phyloP scores from a whole-genome alignment of 345 rosid species.

The Ailanthus altissimus region DNA sequence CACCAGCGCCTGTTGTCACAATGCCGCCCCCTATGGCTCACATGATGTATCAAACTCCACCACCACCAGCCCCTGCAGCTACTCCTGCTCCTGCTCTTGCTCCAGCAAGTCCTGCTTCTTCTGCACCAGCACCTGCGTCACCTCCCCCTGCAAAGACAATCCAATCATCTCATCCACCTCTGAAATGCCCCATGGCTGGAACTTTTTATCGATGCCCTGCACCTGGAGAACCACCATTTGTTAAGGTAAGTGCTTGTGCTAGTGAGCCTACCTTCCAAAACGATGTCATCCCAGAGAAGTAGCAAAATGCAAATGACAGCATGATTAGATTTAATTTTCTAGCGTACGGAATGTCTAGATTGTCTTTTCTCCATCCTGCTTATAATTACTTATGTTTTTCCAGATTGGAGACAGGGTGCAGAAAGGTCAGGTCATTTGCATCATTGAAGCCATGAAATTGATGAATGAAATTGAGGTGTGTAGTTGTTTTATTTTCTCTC shows the following conservation, averaged over 20 bases:
- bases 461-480: conserved; percentile 98
- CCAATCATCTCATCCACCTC: conserved; percentile 56
- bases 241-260: conserved; percentile 56
- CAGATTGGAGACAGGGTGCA: conserved; percentile 97
- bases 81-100: conserved; percentile 40
- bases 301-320: not conserved
- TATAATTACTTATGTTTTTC: not conserved
- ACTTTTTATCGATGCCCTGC: conserved; percentile 83
- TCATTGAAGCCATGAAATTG: conserved; percentile 96
- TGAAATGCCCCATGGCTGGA: conserved; percentile 97
- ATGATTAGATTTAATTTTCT: not conserved
- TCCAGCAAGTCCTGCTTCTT: conserved; percentile 38
- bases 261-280: not conserved
- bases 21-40: conserved; percentile 52
- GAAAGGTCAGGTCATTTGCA: conserved; percentile 94
- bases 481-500: conserved; percentile 12
- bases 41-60: conserved; percentile 44
- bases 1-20: conserved; percentile 32
- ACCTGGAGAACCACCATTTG: conserved; percentile 92
- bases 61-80: conserved; percentile 31
- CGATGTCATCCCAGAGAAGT: not conserved
- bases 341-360: not conserved
- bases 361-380: not conserved
- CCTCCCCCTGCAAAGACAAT: conserved; percentile 48
- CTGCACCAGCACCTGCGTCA: conserved; percentile 35